A percentile compares a stretch with the other conserved stretches of the same genome.
These are phyloP conservation scores for Geotrichum bryndzae DNA, from an alignment of 1,139 yeast species.

Conservation along the genomic window DNA sequence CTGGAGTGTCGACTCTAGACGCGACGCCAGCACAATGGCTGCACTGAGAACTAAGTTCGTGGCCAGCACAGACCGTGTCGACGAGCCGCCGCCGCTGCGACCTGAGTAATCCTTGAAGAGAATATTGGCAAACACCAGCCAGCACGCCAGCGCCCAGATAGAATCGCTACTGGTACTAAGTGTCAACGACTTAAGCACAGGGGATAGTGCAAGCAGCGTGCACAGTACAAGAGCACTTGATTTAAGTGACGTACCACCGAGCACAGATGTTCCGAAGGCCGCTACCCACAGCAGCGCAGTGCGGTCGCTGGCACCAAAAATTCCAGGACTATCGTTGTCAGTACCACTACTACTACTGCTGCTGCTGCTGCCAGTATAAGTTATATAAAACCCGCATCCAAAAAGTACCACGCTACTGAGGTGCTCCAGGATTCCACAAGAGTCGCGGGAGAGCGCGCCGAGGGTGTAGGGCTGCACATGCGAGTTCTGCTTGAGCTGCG, in stretches of 20 bases:
- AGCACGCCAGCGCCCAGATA: slow-evolving; percentile 84
- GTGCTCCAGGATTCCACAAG: slow-evolving; percentile 62
- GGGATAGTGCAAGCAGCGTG: slow-evolving; percentile 71
- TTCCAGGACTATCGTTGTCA: slow-evolving; percentile 34
- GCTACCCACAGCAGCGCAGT: slow-evolving; percentile 14
- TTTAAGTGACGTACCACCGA: slow-evolving; percentile 40
- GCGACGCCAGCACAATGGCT: slow-evolving; percentile 83
- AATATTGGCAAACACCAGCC: slow-evolving; percentile 65
- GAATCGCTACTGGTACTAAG: slow-evolving; percentile 89
- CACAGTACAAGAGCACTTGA: slow-evolving; percentile 65
- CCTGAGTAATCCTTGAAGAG: slow-evolving; percentile 58
- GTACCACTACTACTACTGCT: slow-evolving; percentile 29
- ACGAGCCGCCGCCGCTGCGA: slow-evolving; percentile 27
- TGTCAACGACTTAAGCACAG: slow-evolving; percentile 82
- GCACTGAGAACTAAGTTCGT: slow-evolving; percentile 81
- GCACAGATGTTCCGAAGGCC: slow-evolving; percentile 12
- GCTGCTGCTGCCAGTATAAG: slow-evolving; percentile 33
- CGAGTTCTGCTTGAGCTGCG: slow-evolving; percentile 70
- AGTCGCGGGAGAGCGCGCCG: slow-evolving; percentile 58
- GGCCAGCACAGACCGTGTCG: slow-evolving; percentile 53
- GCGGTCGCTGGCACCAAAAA: slow-evolving; percentile 31
- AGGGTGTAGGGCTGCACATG: slow-evolving; percentile 66
- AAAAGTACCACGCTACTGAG: slow-evolving; percentile 56
- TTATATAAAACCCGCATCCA: slow-evolving; percentile 54
- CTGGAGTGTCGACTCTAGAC: slow-evolving; percentile 63